A percentile compares a stretch with the other conserved stretches of the same genome.
phyloP scores from a whole-genome alignment of 495 filamentous ascomycete genomes.

The Acidiella bohemica region DNA sequence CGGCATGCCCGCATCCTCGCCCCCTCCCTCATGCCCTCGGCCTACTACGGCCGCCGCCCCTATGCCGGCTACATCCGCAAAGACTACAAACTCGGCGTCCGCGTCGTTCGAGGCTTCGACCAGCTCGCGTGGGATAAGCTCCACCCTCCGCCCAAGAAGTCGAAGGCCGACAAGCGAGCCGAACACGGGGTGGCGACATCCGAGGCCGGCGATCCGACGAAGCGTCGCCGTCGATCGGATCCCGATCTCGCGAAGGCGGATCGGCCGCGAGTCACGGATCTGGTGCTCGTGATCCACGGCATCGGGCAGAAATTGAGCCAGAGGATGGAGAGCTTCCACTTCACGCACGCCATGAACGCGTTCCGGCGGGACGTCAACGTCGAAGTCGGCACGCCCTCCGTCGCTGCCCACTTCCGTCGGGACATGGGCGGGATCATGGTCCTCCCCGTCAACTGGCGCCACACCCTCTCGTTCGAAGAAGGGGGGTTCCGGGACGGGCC shows the following conservation, averaged over 20 bases:
- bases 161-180: conserved; percentile 36
- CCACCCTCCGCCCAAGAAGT: conserved; percentile 46
- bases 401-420: conserved; percentile 59
- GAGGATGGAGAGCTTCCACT: conserved; percentile 88
- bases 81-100: conserved; percentile 67
- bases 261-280: conserved; percentile 63
- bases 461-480: conserved; percentile 71
- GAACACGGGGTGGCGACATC: conserved; percentile 32
- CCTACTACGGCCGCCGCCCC: conserved; percentile 62
- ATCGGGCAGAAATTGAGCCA: conserved; percentile 97
- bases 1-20: conserved; percentile 66
- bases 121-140: conserved; percentile 60
- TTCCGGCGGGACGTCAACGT: conserved; percentile 79
- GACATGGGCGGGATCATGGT: conserved; percentile 62
- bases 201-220: conserved; percentile 23
- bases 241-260: conserved; percentile 40
- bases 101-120: conserved; percentile 79
- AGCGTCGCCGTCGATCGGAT: conserved; percentile 24
- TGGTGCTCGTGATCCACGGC: conserved; percentile 83
- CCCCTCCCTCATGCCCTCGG: conserved; percentile 64
- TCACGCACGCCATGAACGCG: conserved; percentile 85
- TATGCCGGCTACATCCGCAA: conserved; percentile 68
- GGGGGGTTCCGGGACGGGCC: conserved; percentile 42
- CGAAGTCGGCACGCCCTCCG: conserved; percentile 58
- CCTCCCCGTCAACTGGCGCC: conserved; percentile 78